Percentiles rank a stretch among this genome's conserved stretches.
Evolutionary conservation across 306 rosid genomes (phyloP).

Genomic region (Arachis stenosperma): DNA sequence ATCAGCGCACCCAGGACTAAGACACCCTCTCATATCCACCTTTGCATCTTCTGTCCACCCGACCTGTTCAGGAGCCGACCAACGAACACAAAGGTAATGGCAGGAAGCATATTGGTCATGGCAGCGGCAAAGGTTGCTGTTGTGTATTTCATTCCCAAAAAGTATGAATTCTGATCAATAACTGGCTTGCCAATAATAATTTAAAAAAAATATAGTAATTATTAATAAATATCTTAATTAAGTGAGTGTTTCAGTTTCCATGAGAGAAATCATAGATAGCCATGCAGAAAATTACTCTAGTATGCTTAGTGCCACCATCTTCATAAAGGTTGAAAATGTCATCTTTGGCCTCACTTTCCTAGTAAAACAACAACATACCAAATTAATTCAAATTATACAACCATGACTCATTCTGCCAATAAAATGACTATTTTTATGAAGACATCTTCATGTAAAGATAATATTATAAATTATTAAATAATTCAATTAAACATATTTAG

Average conservation of each 20-base stretch:
- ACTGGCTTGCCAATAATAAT: constrained; percentile 69
- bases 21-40: no score
- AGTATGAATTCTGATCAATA: constrained; percentile 82
- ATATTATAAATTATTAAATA: no score
- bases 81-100: constrained; percentile 90
- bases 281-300: constrained; percentile 68
- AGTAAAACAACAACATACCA: constrained; percentile 34
- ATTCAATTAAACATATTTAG: no score
- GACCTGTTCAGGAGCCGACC: no score
- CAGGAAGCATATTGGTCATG: constrained; percentile 87
- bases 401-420: no score
- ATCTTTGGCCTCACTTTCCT: constrained; percentile 92
- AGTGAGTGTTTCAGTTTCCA: background rate
- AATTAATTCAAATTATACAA: background rate
- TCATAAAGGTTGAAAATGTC: constrained; percentile 73
- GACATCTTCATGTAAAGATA: no score
- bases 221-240: constrained; percentile 1
- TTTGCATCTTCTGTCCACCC: no score
- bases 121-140: constrained; percentile 96
- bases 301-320: constrained; percentile 65
- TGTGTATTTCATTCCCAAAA: constrained; percentile 90
- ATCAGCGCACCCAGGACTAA: no score
- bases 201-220: background rate
- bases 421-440: no score
- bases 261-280: constrained; percentile 6